Percentiles rank a stretch among this genome's conserved stretches.
These are phyloP conservation scores for Fusarium sp. DNA, from an alignment of 2,329 filamentous ascomycete genomes.

Conservation along the genomic window DNA sequence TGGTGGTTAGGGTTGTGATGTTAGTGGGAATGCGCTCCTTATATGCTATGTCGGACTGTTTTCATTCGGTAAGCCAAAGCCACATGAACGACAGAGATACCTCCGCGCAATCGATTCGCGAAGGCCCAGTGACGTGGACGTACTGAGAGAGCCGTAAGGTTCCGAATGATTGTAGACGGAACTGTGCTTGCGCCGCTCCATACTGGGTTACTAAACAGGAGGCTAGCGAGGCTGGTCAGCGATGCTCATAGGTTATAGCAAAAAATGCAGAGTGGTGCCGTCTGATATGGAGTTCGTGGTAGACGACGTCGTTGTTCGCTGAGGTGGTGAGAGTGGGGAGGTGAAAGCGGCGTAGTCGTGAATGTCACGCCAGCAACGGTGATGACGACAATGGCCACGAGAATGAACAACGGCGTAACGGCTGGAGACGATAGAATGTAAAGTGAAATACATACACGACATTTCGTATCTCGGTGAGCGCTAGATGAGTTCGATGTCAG, in stretches of 20 bases:
- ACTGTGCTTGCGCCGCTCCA: slow-evolving; percentile 63
- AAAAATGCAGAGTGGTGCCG: slow-evolving; percentile 5
- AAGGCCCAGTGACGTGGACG: slow-evolving; percentile 44
- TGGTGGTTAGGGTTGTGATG: slow-evolving; percentile 81
- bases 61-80: slow-evolving; percentile 35
- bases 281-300: background rate
- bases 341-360: slow-evolving; percentile 4
- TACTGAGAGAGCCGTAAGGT: slow-evolving; percentile 68
- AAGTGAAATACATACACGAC: slow-evolving; percentile 57
- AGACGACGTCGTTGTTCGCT: slow-evolving; percentile 4
- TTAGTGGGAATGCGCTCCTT: slow-evolving; percentile 65
- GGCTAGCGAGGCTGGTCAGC: slow-evolving; percentile 53
- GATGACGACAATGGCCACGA: slow-evolving; percentile 16
- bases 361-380: slow-evolving; percentile 12
- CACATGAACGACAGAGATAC: background rate
- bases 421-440: slow-evolving; percentile 21
- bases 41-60: slow-evolving; percentile 62
- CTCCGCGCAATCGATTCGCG: background rate
- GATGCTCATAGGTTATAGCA: background rate
- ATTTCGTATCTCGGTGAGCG: slow-evolving; percentile 63
- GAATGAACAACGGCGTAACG: slow-evolving; percentile 13
- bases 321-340: slow-evolving; percentile 17
- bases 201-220: slow-evolving; percentile 70
- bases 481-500: slow-evolving; percentile 52
- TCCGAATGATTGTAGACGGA: slow-evolving; percentile 66